Conservation (phyloP, 441 rosid species). For the Hura crepitans region DNA sequence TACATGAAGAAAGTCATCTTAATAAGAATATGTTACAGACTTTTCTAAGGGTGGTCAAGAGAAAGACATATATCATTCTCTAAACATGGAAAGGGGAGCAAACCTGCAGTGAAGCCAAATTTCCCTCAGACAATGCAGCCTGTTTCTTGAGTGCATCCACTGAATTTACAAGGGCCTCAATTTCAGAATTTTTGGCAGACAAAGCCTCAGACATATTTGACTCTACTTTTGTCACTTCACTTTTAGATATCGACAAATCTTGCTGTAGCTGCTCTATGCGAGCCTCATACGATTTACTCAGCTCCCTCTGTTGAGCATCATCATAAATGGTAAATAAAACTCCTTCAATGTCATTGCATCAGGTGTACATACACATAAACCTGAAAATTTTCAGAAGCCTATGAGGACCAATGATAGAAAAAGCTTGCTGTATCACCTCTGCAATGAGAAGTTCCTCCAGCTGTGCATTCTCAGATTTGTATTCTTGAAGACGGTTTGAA, state of each 20-base stretch:
- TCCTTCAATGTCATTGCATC: slow-evolving; percentile 15
- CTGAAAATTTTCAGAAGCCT: slow-evolving; percentile 8
- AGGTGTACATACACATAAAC: slow-evolving; percentile 20
- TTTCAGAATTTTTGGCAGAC: slow-evolving; percentile 89
- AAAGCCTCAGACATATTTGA: slow-evolving; percentile 81
- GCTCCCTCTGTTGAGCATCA: slow-evolving; percentile 68
- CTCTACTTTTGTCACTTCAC: slow-evolving; percentile 74
- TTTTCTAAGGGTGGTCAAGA: neutral
- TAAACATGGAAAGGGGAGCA: slow-evolving; percentile 15
- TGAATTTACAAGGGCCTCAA: slow-evolving; percentile 70
- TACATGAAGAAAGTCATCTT: slow-evolving; percentile 3
- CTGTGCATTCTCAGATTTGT: slow-evolving; percentile 94
- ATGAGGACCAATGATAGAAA: slow-evolving; percentile 19
- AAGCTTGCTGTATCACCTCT: slow-evolving; percentile 53
- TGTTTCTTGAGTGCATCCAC: slow-evolving; percentile 80
- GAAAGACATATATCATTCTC: slow-evolving; percentile 11
- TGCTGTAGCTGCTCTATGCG: slow-evolving; percentile 75
- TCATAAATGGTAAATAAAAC: slow-evolving; percentile 26
- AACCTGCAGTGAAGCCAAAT: slow-evolving; percentile 90
- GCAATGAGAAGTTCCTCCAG: slow-evolving; percentile 95
- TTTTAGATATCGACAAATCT: slow-evolving; percentile 68
- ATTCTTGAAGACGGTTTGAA: slow-evolving; percentile 93
- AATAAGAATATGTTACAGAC: too few species aligned
- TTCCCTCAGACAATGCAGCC: slow-evolving; percentile 82
- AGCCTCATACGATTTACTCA: slow-evolving; percentile 85